Percentiles rank a stretch among this genome's conserved stretches.
phyloP scores from a whole-genome alignment of 2,329 filamentous ascomycete species.

The Acarospora socialis region DNA sequence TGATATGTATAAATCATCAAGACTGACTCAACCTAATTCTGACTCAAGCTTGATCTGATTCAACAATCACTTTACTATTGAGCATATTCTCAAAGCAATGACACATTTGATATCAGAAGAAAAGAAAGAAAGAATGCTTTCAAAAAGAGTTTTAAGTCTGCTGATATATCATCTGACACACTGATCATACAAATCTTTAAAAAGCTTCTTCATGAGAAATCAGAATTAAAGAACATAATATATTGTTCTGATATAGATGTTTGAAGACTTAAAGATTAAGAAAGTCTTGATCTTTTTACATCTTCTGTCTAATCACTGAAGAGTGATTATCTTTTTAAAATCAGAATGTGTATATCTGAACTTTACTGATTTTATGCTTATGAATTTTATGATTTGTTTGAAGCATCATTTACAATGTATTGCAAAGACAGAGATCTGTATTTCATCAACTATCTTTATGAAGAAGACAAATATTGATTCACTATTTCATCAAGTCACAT shows the following conservation, averaged over 20 bases:
- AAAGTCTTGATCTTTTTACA: not conserved
- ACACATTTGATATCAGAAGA: not conserved
- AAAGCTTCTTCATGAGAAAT: not conserved
- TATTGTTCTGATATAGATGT: not conserved
- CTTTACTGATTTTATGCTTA: not conserved
- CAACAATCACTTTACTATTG: too few relatives aligned
- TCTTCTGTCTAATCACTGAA: not conserved
- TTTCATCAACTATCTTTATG: not conserved
- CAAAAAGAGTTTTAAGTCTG: not conserved
- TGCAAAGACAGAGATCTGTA: not conserved
- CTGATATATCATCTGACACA: not conserved
- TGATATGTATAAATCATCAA: too few relatives aligned
- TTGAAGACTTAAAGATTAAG: not conserved
- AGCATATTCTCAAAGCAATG: not conserved
- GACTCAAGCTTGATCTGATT: too few relatives aligned
- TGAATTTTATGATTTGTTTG: not conserved
- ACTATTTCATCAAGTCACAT: not conserved
- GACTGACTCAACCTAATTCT: too few relatives aligned
- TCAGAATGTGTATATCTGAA: not conserved
- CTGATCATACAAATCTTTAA: not conserved
- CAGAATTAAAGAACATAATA: not conserved
- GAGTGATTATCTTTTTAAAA: not conserved
- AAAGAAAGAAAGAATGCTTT: not conserved
- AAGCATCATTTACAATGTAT: not conserved
- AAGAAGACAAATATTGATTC: not conserved